These are phyloP conservation scores for Plasmodium relictum DNA, from an alignment of 169 alveolate species.

Conservation along the genomic window DNA sequence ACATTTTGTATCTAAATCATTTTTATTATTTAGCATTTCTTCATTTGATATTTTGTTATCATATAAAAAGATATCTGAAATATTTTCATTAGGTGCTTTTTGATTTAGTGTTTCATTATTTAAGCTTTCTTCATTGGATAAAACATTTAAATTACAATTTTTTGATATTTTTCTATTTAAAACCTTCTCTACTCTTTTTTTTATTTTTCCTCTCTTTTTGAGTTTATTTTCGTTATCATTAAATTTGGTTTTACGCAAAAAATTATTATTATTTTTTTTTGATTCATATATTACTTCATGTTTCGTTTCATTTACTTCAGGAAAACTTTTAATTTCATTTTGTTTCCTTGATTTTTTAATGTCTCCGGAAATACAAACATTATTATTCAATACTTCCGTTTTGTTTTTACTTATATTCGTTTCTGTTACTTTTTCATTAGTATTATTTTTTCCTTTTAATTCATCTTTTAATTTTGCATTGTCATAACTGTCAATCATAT, in stretches of 20 bases:
- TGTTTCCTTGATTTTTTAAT: not conserved
- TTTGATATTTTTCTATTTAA: not conserved
- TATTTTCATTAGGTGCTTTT: not conserved
- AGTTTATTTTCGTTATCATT: not conserved
- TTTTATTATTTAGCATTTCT: not conserved
- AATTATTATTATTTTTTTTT: not conserved
- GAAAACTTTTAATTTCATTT: not conserved
- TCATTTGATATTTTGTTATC: not conserved
- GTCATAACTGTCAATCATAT: conserved; percentile 14
- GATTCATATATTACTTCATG: not conserved
- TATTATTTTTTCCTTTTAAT: not conserved
- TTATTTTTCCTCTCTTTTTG: not conserved
- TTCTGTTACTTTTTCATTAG: not conserved
- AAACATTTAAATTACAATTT: not conserved
- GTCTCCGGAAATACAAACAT: not conserved
- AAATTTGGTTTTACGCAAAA: not conserved
- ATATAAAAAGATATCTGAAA: not conserved
- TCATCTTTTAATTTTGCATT: not conserved
- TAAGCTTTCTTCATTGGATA: not conserved
- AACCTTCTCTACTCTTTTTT: not conserved
- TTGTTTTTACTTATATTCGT: not conserved
- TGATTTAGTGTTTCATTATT: not conserved
- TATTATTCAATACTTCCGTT: not conserved
- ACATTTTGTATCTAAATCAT: not conserved
- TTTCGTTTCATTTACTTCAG: not conserved